A percentile compares a stretch with the other conserved stretches of the same genome.
phyloP scores from a whole-genome alignment of 371 early-diverging fungal genomes.

The Dinochytrium kinnereticum region DNA sequence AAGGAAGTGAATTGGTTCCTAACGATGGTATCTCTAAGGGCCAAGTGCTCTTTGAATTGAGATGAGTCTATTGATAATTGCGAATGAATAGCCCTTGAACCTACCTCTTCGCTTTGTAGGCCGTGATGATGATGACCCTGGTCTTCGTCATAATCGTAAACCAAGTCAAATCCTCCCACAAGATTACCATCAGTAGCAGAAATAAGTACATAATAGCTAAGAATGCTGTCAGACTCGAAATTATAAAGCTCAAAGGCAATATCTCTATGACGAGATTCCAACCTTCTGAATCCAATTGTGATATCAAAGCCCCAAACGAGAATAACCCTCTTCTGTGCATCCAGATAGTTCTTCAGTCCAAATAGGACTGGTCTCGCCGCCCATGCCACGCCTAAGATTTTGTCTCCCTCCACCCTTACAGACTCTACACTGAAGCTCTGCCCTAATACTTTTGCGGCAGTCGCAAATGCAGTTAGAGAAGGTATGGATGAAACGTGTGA shows the following conservation, averaged over 20 bases:
- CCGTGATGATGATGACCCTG: too few relatives aligned
- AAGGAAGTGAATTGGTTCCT: too few relatives aligned
- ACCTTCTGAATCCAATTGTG: neutral
- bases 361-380: neutral
- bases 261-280: too few relatives aligned
- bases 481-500: neutral
- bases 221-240: too few relatives aligned
- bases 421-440: neutral
- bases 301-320: neutral
- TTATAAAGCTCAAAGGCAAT: too few relatives aligned
- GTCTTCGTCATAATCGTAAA: neutral
- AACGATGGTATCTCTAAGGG: too few relatives aligned
- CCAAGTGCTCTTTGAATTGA: too few relatives aligned
- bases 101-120: too few relatives aligned
- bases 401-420: neutral
- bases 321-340: neutral
- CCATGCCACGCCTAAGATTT: neutral
- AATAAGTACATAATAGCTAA: constrained; percentile 18
- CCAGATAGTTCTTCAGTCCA: neutral
- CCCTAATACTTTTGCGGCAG: neutral
- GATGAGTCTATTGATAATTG: too few relatives aligned
- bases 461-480: neutral
- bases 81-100: too few relatives aligned
- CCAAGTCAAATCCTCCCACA: constrained; percentile 26
- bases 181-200: constrained; percentile 18